Evolutionary conservation across 805 yeast genomes (phyloP).

Genomic region (Yarrowia hollandica): DNA sequence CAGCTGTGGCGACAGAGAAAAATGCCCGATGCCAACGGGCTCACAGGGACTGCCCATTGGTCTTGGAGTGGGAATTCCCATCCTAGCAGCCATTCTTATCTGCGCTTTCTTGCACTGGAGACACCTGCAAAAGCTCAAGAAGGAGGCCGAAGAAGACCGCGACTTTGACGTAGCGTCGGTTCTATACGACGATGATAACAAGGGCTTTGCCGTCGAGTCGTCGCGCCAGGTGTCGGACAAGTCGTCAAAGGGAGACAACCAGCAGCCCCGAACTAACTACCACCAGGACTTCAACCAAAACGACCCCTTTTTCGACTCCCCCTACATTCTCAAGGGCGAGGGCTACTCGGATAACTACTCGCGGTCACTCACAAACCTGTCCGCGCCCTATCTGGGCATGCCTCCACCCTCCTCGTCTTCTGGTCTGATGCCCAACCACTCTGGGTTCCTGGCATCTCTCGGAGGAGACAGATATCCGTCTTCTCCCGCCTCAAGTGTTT

Average conservation of each 20-base stretch:
- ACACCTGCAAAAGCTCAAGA: conserved; percentile 39
- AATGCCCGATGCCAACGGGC: conserved; percentile 34
- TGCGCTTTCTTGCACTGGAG: conserved; percentile 40
- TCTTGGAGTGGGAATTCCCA: conserved; percentile 46
- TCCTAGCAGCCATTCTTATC: conserved; percentile 39
- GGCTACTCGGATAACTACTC: conserved; percentile 14
- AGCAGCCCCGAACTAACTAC: neutral
- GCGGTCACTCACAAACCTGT: conserved; percentile 6
- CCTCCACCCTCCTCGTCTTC: neutral
- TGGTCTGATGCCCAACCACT: conserved; percentile 1
- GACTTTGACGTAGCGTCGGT: conserved; percentile 43
- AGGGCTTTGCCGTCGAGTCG: neutral
- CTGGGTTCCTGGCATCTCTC: conserved; percentile 14
- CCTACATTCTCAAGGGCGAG: conserved; percentile 23
- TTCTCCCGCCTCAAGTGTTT: conserved; percentile 18
- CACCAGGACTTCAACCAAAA: conserved; percentile 24
- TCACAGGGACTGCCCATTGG: conserved; percentile 38
- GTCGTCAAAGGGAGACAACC: neutral
- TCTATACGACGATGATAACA: conserved; percentile 34
- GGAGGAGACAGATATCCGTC: conserved; percentile 21
- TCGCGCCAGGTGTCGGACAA: neutral
- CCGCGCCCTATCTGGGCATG: conserved; percentile 2
- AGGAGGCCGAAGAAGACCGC: conserved; percentile 43
- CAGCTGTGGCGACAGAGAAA: conserved; percentile 27
- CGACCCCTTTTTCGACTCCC: conserved; percentile 26